These are phyloP conservation scores for Cicer chorassanicum DNA, from an alignment of 306 rosid genomes.

Conservation along the genomic window DNA sequence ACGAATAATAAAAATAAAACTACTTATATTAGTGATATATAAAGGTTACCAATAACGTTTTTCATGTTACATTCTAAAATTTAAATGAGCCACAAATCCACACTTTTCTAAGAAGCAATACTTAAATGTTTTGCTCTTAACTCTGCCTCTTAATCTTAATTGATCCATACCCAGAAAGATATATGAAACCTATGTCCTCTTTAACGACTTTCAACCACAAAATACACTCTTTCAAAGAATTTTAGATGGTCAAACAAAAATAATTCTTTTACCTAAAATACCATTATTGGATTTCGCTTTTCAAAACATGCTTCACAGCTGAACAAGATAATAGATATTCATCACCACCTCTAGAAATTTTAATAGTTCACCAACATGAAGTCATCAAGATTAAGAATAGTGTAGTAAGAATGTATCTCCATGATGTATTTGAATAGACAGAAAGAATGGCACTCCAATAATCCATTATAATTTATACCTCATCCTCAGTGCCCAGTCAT, in stretches of 20 bases:
- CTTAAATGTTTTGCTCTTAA: not conserved
- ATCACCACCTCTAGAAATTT: not conserved
- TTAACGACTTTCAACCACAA: not conserved
- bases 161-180: not conserved
- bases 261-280: not conserved
- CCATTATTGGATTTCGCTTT: not conserved
- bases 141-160: not conserved
- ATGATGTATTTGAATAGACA: not conserved
- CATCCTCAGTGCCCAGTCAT: not conserved
- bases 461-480: not conserved
- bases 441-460: conserved; percentile 6
- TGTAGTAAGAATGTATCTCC: not conserved
- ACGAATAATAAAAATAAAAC: too few relatives aligned
- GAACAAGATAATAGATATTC: not conserved
- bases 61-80: not conserved
- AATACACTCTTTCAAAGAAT: not conserved
- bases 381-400: not conserved
- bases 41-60: not conserved
- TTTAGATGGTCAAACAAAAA: not conserved
- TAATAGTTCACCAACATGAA: not conserved
- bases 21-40: not conserved
- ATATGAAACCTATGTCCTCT: not conserved
- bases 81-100: not conserved
- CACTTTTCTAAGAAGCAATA: not conserved
- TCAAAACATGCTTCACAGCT: not conserved